Base-by-base conservation (phyloP, 257 asterid species). In the Prunella vulgaris region DNA sequence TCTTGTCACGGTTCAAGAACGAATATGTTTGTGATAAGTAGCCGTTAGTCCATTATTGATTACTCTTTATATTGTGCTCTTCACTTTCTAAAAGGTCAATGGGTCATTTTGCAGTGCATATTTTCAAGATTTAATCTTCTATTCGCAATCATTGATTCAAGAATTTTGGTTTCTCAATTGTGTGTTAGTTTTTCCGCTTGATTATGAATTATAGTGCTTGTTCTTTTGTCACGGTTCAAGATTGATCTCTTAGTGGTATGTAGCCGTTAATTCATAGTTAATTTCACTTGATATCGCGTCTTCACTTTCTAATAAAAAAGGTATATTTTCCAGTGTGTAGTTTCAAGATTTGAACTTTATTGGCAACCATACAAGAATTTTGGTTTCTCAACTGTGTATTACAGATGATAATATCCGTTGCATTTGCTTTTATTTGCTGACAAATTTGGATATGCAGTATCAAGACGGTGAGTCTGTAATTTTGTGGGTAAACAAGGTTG, bases 401-500 rank as follows among this genome's bases (percentile, higher is more conserved):
- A 30, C 38, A 27, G 51, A 40, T 32, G 37, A 32, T 25, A 28
- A 42, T 25, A 12, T 70, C 9, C 35, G 18, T 73, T 58, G 72
- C 61, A 22, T 70, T 44, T 73, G 5, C 53, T 78, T 51, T 37
- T 30, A 48, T 61, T 17, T 35, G 53, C 25, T 69, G 33, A 74
- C 48, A 58, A 17, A 51, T 35, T 10, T 38, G 63, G 42, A 67
- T 64, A 58, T 80, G 88, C 92, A 89, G 96, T 89, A 83, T 78
- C 83, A 87, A 62, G 78, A 65, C 0, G 88, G 73, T 24, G 94
- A 85, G 25, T 20, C 79, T 14, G 89, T 87, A 63, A 87, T 80
- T 15, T 62, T 89, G 63, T 89, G 96, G 96, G 88, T 84, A 44
- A 89, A 84, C 81, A 82, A 83, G 84, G 92, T 89, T 74, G 94